Conservation (phyloP, 805 yeast genomes). For the Barnettozyma pratensis region DNA sequence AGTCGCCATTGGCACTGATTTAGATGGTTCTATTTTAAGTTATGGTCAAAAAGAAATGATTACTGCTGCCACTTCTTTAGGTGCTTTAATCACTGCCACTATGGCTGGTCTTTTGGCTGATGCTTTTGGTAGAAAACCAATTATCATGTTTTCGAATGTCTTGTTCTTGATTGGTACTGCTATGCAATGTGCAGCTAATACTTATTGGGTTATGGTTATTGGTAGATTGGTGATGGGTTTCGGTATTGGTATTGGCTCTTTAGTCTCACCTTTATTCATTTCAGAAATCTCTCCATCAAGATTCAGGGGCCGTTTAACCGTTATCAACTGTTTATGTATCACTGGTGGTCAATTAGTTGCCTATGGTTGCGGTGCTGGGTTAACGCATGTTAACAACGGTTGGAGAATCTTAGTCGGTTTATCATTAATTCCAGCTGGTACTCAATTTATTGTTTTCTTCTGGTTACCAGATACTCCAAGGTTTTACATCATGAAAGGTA, state of each 20-base stretch:
- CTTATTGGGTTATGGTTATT: constrained; percentile 85
- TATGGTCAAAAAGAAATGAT: constrained; percentile 83
- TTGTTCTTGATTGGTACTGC: constrained; percentile 81
- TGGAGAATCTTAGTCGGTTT: constrained; percentile 93
- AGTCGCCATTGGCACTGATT: constrained; percentile 77
- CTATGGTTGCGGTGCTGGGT: constrained; percentile 89
- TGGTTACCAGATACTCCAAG: constrained; percentile 97
- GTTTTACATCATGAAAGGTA: constrained; percentile 69
- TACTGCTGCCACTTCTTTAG: constrained; percentile 92
- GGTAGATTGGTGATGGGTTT: constrained; percentile 94
- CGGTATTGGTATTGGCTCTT: constrained; percentile 93
- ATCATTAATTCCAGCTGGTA: constrained; percentile 78
- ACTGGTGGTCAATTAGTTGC: constrained; percentile 96
- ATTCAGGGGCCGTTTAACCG: constrained; percentile 87
- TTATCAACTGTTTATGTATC: constrained; percentile 80
- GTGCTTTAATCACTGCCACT: constrained; percentile 79
- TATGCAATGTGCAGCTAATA: constrained; percentile 74
- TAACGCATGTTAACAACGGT: constrained; percentile 67
- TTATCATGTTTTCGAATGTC: constrained; percentile 75
- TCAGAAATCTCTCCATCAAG: constrained; percentile 89
- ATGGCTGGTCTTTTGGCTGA: constrained; percentile 83
- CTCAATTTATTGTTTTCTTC: constrained; percentile 70
- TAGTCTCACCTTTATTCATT: constrained; percentile 90
- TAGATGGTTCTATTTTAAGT: constrained; percentile 52
- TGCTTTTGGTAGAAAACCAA: constrained; percentile 76